Evolutionary conservation across 2,329 filamentous ascomycete genomes (phyloP), one percentile per base, ranked within the genome.

Genomic region (Xylaria sp.): DNA sequence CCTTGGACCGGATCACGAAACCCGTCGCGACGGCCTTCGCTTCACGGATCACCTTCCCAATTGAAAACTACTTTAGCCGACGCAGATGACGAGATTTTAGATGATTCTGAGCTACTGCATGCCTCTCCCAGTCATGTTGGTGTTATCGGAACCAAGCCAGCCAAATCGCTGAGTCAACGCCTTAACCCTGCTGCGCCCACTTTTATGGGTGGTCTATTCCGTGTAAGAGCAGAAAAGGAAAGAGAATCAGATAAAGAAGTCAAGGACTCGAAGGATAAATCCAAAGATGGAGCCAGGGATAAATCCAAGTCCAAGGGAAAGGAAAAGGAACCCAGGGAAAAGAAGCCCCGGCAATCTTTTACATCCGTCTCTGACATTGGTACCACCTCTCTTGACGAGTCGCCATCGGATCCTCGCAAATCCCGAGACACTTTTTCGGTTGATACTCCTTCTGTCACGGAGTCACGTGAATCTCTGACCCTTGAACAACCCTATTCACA

Each of bases 111-210:
- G 42, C 76, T 88, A 13, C 78, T 86, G 1, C 82, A 87, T 59
- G 84, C 84, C 0, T 84, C 85, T 13, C 85, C 87, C 6, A 87
- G 86, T 63, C 85, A 89, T 53, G 86, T 91, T 2, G 89, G 89
- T 26, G 86, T 91, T 0, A 97, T 98, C 72, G 95, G 95, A 28
- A 97, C 93, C 56, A 89, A 90, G 3, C 93, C 92, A 4, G 79
- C 81, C 46, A 83, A 79, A 83, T 84, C 56, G 83, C 84, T 75
- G 82, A 90, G 77, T 79, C 89, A 79, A 81, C 90, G 80, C 75
- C 85, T 98, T 33, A 98, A 99, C 75, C 96, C 96, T 7, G 88
- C 93, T 6, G 96, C 95, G 0, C 94, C 94, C 9, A 93, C 92
- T 0, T 98, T 98, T 78, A 95, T 92, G 80, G 90, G 87, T 10